Evolutionary conservation across 2,329 filamentous ascomycete species (phyloP).

Genomic region (Microdochium nivale): DNA sequence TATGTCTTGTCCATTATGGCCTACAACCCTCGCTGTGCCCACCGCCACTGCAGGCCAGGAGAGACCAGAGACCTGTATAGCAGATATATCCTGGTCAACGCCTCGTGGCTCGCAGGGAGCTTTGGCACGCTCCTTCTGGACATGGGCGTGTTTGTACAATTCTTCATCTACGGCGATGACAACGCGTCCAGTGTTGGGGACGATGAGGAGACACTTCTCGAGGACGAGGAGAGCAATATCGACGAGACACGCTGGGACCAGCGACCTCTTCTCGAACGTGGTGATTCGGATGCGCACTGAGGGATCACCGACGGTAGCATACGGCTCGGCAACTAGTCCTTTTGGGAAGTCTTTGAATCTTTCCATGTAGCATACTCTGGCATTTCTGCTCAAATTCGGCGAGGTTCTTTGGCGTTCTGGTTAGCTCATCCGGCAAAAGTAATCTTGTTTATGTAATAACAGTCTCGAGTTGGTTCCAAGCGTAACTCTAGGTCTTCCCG

Average conservation of each 20-base stretch:
- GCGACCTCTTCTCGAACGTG: conserved; percentile 18
- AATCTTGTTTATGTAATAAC: too few species aligned
- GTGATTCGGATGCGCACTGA: conserved; percentile 9
- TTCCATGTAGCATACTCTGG: too few species aligned
- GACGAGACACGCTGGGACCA: conserved; percentile 17
- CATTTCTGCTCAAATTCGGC: too few species aligned
- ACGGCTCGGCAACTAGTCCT: too few species aligned
- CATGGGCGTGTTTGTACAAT: conserved; percentile 80
- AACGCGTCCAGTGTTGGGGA: conserved; percentile 16
- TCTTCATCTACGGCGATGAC: conserved; percentile 67
- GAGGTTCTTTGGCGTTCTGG: too few species aligned
- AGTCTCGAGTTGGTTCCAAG: too few species aligned
- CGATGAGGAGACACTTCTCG: conserved; percentile 12
- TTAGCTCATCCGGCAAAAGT: too few species aligned
- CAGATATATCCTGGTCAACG: conserved; percentile 78
- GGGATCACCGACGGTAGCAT: neutral
- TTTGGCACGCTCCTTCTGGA: conserved; percentile 81
- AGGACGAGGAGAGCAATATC: conserved; percentile 16
- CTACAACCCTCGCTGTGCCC: conserved; percentile 66
- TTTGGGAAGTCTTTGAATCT: too few species aligned
- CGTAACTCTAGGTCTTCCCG: too few species aligned
- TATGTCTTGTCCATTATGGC: conserved; percentile 90
- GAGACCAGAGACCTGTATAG: conserved; percentile 64
- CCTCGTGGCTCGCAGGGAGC: conserved; percentile 85
- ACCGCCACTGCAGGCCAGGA: conserved; percentile 48